A percentile compares a stretch with the other conserved stretches of the same genome.
phyloP scores from a whole-genome alignment of 768 basidiomycete species.

The Podaxis sp. region DNA sequence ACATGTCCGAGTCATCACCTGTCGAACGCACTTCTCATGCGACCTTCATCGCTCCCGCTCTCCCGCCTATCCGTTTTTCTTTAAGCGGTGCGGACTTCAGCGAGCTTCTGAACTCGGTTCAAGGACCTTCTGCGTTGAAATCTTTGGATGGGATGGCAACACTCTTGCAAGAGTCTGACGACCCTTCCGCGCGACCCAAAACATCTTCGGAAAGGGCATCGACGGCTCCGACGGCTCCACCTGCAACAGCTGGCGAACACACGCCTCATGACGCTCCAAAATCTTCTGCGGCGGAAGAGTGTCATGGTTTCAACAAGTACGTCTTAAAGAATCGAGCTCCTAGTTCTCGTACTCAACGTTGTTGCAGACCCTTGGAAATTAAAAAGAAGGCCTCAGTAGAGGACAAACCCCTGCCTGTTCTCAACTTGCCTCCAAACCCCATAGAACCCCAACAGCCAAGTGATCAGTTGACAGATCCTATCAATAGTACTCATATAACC shows the following conservation, averaged over 20 bases:
- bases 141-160: conserved; percentile 44
- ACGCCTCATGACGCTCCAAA: neutral
- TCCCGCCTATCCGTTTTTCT: conserved; percentile 90
- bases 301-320: neutral
- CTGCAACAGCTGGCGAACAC: neutral
- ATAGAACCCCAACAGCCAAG: neutral
- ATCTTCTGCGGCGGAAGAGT: neutral
- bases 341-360: neutral
- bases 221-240: conserved; percentile 19
- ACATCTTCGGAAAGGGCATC: conserved; percentile 22
- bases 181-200: conserved; percentile 30
- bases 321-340: neutral
- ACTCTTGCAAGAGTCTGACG: conserved; percentile 28
- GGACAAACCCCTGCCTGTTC: conserved; percentile 4
- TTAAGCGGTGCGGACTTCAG: conserved; percentile 81
- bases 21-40: conserved; percentile 65
- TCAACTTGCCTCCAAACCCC: neutral
- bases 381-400: neutral
- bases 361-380: neutral
- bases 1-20: conserved; percentile 52
- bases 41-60: conserved; percentile 81
- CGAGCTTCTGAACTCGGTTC: conserved; percentile 60
- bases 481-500: neutral
- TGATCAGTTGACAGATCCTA: neutral
- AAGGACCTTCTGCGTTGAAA: conserved; percentile 42